Conservation (phyloP, 139 green algal species). For the Mesotaenium endlicherianum region DNA sequence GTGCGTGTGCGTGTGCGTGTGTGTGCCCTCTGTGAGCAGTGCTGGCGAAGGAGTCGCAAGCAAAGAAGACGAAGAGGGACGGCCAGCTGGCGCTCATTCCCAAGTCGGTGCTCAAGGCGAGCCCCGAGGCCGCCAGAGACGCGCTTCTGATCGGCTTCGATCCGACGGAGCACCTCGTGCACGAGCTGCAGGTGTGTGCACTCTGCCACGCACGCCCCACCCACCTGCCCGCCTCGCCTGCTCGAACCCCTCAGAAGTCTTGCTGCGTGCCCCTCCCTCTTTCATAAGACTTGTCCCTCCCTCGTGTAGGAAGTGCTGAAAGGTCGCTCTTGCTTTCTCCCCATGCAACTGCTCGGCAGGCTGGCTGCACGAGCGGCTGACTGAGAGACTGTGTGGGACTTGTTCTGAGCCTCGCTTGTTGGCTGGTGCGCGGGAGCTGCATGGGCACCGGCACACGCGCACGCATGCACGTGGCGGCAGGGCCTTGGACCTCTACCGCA, state of each 20-base stretch:
- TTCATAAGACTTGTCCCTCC: background rate
- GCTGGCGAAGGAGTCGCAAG: background rate
- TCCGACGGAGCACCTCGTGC: background rate
- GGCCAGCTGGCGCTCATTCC: background rate
- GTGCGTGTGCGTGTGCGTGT: background rate
- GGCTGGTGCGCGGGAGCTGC: too few relatives aligned
- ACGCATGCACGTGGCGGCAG: too few relatives aligned
- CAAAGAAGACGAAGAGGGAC: background rate
- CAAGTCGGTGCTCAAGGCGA: background rate
- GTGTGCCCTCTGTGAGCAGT: background rate
- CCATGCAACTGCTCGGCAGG: background rate
- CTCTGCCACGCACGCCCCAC: background rate
- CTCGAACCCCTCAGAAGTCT: too few relatives aligned
- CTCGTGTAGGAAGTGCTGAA: background rate
- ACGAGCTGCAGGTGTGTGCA: background rate
- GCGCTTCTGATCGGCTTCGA: constrained; percentile 8
- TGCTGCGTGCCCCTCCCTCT: too few relatives aligned
- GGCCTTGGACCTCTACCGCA: too few relatives aligned
- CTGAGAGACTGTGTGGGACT: too few relatives aligned
- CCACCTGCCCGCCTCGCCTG: too few relatives aligned
- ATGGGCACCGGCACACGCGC: too few relatives aligned
- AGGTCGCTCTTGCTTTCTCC: background rate
- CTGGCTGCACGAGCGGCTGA: background rate
- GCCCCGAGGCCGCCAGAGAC: background rate
- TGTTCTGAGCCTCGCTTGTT: too few relatives aligned